Percentiles rank a stretch among this genome's conserved stretches.
Evolutionary conservation across 1,284 basidiomycete species (phyloP).

Genomic region (Rhodotorula sp.): DNA sequence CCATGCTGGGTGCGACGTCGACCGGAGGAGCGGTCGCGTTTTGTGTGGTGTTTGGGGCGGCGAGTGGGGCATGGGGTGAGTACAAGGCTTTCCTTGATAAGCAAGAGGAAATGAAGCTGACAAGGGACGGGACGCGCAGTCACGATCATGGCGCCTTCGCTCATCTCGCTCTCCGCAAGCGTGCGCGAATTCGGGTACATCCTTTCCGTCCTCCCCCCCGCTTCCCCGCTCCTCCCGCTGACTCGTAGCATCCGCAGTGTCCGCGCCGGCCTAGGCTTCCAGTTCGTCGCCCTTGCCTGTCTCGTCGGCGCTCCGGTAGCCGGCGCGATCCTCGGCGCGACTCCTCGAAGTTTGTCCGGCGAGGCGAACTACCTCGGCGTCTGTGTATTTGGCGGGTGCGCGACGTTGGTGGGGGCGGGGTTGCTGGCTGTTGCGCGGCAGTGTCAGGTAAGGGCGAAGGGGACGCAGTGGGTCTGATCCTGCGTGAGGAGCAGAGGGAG

Average conservation of each 20-base stretch:
- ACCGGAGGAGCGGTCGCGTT: slow-evolving; percentile 26
- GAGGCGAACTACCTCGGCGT: slow-evolving; percentile 10
- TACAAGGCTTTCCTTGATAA: not conserved
- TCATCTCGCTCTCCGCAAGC: slow-evolving; percentile 6
- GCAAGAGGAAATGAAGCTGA: not conserved
- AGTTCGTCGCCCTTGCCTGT: slow-evolving; percentile 9
- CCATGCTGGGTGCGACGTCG: slow-evolving; percentile 32
- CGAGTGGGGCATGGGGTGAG: slow-evolving; percentile 10
- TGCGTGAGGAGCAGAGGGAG: not conserved
- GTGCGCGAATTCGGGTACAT: slow-evolving; percentile 22
- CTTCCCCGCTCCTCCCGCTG: too few species aligned
- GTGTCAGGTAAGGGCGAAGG: not conserved
- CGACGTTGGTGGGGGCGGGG: slow-evolving; percentile 1
- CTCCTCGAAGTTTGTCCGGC: not conserved
- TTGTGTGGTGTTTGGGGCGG: slow-evolving; percentile 34
- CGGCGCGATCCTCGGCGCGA: slow-evolving; percentile 7
- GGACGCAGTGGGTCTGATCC: slow-evolving; percentile 12
- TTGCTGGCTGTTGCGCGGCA: not conserved
- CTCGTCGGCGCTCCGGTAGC: slow-evolving; percentile 15
- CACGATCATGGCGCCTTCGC: slow-evolving; percentile 12
- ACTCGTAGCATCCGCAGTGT: not conserved
- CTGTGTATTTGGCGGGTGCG: slow-evolving; percentile 6
- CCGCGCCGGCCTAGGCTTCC: slow-evolving; percentile 15
- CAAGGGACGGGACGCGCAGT: not conserved
- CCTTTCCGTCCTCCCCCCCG: not conserved